These are phyloP conservation scores for Plasmodium gallinaceum DNA, from an alignment of 169 alveolate species.

Conservation along the genomic window DNA sequence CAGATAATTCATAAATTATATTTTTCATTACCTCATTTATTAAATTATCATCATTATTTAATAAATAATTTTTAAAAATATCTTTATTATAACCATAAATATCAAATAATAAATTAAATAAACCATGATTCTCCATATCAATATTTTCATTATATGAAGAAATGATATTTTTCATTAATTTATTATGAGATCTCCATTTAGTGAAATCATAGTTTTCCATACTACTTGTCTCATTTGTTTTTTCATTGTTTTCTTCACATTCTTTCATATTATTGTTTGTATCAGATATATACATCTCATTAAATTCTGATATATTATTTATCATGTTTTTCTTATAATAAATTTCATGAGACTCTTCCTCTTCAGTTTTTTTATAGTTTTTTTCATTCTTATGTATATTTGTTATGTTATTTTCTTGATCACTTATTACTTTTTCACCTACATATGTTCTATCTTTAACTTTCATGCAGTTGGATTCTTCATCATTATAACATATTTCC, in stretches of 20 bases:
- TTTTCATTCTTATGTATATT: no score
- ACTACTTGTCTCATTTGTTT: not conserved
- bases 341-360: no score
- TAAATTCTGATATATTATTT: no score
- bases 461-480: no score
- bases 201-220: conserved; percentile 4
- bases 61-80: not conserved
- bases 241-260: not conserved
- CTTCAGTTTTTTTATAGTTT: no score
- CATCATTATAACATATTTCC: no score
- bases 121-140: conserved; percentile 21
- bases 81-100: conserved; percentile 29
- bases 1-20: not conserved
- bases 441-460: no score
- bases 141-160: conserved; percentile 35
- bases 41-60: conserved; percentile 1
- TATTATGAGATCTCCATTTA: conserved; percentile 55
- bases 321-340: no score
- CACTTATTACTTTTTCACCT: no score
- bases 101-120: conserved; percentile 45
- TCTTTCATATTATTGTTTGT: not conserved
- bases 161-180: conserved; percentile 45
- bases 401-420: no score
- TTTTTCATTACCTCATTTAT: conserved; percentile 20
- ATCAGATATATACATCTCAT: no score